These are phyloP conservation scores for Diaporthe sp. DNA, from an alignment of 2,329 filamentous ascomycete species.

Conservation along the genomic window DNA sequence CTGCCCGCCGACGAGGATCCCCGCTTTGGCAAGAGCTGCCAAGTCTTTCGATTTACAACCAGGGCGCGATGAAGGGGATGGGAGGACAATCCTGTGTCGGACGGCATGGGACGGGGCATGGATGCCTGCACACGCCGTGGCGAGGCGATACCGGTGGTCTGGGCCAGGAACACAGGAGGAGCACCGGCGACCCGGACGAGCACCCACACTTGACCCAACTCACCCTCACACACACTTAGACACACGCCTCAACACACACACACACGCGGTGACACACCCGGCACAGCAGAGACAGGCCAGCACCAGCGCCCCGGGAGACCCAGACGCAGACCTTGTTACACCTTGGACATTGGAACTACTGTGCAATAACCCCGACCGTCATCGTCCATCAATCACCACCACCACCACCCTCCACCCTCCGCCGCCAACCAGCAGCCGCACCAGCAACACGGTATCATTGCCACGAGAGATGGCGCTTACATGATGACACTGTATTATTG, in stretches of 20 bases:
- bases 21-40: conserved; percentile 3
- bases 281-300: not conserved
- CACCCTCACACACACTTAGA: not conserved
- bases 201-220: not conserved
- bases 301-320: not conserved
- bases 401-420: not conserved
- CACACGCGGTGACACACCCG: not conserved
- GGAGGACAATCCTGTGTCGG: not conserved
- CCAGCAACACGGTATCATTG: conserved; percentile 9
- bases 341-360: not conserved
- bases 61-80: not conserved
- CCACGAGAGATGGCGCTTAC: conserved; percentile 29
- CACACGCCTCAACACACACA: not conserved
- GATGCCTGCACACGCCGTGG: conserved; percentile 15
- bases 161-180: conserved; percentile 16
- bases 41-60: not conserved
- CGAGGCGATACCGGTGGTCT: conserved; percentile 25
- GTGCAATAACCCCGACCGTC: conserved; percentile 1
- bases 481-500: conserved; percentile 25
- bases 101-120: conserved; percentile 8
- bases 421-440: conserved; percentile 17
- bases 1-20: not conserved
- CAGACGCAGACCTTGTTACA: conserved; percentile 11
- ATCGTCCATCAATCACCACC: conserved; percentile 5
- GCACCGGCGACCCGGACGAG: not conserved